phyloP scores from a whole-genome alignment of 306 rosid species.

The Lithocarpus polystachyus region DNA sequence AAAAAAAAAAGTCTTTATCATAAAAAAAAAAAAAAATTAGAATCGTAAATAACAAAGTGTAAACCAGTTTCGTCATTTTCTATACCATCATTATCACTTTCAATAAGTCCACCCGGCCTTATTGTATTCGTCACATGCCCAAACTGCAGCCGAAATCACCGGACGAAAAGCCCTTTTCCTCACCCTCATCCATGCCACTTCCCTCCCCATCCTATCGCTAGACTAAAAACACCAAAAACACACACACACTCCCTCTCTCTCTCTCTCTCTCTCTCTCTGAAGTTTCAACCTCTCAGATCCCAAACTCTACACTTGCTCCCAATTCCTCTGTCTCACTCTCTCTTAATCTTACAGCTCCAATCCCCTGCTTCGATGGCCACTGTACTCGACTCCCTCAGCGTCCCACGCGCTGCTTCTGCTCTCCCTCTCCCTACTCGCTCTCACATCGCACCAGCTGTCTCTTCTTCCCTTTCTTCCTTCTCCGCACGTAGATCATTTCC shows the following conservation, averaged over 20 bases:
- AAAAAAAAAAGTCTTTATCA: no score
- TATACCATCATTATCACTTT: no score
- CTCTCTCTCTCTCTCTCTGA: not conserved
- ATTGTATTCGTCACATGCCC: no score
- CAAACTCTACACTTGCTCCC: not conserved
- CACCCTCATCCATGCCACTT: not conserved
- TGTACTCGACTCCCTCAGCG: conserved; percentile 49
- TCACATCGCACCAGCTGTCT: conserved; percentile 14
- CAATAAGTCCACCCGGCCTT: no score
- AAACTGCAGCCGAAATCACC: no score
- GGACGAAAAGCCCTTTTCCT: no score
- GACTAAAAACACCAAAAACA: not conserved
- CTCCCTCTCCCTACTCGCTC: conserved; percentile 28
- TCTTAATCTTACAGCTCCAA: conserved; percentile 29
- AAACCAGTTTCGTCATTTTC: no score
- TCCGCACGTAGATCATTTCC: conserved; percentile 33
- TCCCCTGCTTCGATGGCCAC: conserved; percentile 71
- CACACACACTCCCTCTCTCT: no score
- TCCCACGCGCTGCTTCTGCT: conserved; percentile 50
- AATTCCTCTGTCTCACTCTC: not conserved
- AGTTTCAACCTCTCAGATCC: not conserved
- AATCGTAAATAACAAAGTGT: no score
- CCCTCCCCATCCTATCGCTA: not conserved
- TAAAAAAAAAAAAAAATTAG: no score
- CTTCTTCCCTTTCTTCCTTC: conserved; percentile 39